These are phyloP conservation scores for Fusarium coffeatum DNA, from an alignment of 2,329 filamentous ascomycete species.

Conservation along the genomic window DNA sequence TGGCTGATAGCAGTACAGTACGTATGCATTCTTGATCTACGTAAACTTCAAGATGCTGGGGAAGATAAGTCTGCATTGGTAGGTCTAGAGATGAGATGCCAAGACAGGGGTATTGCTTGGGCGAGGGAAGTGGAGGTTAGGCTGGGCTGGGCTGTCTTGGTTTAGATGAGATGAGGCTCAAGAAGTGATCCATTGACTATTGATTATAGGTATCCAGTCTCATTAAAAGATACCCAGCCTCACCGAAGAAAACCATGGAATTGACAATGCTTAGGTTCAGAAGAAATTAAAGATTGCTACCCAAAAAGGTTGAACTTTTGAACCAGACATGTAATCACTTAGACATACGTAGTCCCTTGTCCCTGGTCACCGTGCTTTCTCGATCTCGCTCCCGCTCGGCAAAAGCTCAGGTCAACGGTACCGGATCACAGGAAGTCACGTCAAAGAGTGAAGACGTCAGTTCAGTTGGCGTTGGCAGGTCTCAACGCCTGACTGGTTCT, in stretches of 20 bases:
- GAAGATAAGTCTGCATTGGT: slow-evolving; percentile 10
- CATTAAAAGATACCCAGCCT: background rate
- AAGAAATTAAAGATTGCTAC: background rate
- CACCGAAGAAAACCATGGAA: background rate
- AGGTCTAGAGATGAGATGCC: background rate
- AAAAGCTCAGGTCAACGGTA: slow-evolving; percentile 8
- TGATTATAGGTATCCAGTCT: background rate
- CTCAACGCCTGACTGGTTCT: slow-evolving; percentile 42
- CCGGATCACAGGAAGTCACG: slow-evolving; percentile 28
- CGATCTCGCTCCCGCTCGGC: slow-evolving; percentile 29
- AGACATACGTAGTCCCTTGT: background rate
- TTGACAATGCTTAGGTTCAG: background rate
- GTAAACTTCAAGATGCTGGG: slow-evolving; percentile 2
- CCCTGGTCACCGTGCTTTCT: background rate
- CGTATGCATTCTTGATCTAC: background rate
- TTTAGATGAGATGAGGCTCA: background rate
- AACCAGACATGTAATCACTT: background rate
- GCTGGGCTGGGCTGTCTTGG: background rate
- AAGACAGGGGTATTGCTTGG: background rate
- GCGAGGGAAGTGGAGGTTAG: slow-evolving; percentile 1
- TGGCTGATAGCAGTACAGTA: background rate
- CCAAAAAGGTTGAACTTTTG: background rate
- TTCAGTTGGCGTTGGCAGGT: slow-evolving; percentile 22
- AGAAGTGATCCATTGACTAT: background rate
- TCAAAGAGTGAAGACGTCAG: slow-evolving; percentile 23